These are phyloP conservation scores for Tremella fuciformis DNA, from an alignment of 768 basidiomycete species.

Conservation along the genomic window DNA sequence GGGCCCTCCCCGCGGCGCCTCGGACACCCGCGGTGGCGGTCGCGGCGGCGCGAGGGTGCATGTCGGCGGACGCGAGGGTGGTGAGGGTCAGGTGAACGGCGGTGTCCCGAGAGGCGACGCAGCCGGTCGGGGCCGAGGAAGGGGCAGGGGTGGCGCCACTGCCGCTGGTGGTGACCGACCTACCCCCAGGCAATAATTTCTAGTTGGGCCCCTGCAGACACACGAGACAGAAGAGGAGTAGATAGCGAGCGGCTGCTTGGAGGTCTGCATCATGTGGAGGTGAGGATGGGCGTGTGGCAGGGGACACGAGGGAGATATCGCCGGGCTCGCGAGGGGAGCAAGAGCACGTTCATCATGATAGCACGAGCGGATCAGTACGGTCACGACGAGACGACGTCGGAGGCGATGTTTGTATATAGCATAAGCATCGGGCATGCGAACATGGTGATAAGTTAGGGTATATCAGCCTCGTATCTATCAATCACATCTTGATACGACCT, in stretches of 20 bases:
- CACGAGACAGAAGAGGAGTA: no score
- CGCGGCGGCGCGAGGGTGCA: slow-evolving; percentile 13
- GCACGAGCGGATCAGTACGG: no score
- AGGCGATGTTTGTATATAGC: slow-evolving; percentile 3
- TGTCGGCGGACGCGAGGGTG: slow-evolving; percentile 10
- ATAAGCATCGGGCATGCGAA: neutral
- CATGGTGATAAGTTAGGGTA: neutral
- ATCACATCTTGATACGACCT: neutral
- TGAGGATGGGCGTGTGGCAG: neutral
- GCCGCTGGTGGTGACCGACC: slow-evolving; percentile 10
- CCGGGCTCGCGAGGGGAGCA: no score
- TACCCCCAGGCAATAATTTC: neutral
- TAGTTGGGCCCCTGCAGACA: no score
- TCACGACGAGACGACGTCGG: no score
- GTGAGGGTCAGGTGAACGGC: slow-evolving; percentile 27
- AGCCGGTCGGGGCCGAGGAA: slow-evolving; percentile 14
- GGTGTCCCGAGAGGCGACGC: slow-evolving; percentile 13
- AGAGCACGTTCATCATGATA: no score
- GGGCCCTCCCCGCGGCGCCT: slow-evolving; percentile 4
- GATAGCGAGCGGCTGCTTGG: no score
- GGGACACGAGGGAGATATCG: neutral
- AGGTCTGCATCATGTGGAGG: neutral
- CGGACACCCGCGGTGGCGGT: neutral
- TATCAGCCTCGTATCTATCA: slow-evolving; percentile 3
- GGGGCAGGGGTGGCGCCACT: slow-evolving; percentile 13